phyloP scores from a whole-genome alignment of 2,329 filamentous ascomycete species.

The Botrytis elliptica region DNA sequence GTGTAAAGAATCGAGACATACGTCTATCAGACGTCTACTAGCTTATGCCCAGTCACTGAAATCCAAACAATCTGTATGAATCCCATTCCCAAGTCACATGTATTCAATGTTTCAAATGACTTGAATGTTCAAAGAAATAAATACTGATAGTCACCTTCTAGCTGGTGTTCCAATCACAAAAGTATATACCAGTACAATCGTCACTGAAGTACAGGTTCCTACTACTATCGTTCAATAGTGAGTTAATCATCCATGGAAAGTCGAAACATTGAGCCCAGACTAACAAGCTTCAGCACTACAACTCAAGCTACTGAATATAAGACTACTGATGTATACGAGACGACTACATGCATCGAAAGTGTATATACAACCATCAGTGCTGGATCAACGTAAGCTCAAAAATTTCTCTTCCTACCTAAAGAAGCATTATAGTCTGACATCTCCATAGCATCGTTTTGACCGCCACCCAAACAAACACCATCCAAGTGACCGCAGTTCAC shows the following conservation, averaged over 20 bases:
- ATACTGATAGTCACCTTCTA: conserved; percentile 47
- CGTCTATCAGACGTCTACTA: conserved; percentile 41
- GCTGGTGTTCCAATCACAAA: conserved; percentile 44
- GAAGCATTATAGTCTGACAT: not conserved
- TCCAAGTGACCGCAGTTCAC: conserved; percentile 42
- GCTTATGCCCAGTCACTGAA: conserved; percentile 47
- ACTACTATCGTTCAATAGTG: conserved; percentile 39
- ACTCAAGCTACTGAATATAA: conserved; percentile 5
- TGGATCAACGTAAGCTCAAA: conserved; percentile 37
- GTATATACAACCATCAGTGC: conserved; percentile 36
- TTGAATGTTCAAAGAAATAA: not conserved
- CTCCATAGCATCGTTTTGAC: conserved; percentile 39
- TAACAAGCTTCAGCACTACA: conserved; percentile 12
- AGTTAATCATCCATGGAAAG: conserved; percentile 25
- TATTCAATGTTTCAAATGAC: not conserved
- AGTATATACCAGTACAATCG: conserved; percentile 33
- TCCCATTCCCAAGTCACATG: not conserved
- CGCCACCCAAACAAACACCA: conserved; percentile 45
- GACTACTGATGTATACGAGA: conserved; percentile 38
- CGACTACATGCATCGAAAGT: conserved; percentile 39
- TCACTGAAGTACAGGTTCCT: conserved; percentile 31
- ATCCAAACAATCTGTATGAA: conserved; percentile 48
- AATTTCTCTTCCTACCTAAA: rapidly evolving
- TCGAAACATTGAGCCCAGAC: not conserved
- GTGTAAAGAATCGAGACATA: conserved; percentile 35